Conservation (phyloP, 176 grass and related monocot genomes). For the Eleusine coracana region DNA sequence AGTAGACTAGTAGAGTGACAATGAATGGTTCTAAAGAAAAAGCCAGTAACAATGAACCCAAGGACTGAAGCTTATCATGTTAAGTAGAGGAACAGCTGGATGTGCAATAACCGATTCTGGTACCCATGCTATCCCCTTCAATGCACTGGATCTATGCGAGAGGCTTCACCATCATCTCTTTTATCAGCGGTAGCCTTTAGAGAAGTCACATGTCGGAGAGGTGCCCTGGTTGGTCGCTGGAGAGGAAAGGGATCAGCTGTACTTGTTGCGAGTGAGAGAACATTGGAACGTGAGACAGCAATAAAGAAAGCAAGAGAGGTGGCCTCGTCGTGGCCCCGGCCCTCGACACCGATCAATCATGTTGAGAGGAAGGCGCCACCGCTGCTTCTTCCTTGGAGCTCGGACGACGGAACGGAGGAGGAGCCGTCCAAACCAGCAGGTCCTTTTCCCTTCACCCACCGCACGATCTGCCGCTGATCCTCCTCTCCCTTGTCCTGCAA, state of each 20-base stretch:
- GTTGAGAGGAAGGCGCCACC: background rate
- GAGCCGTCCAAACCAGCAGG: background rate
- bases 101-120: background rate
- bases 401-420: background rate
- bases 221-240: conserved; percentile 18
- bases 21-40: too few species aligned
- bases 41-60: background rate
- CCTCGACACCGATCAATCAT: conserved; percentile 1
- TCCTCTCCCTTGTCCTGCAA: background rate
- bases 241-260: conserved; percentile 13
- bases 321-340: conserved; percentile 34
- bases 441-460: conserved; percentile 46
- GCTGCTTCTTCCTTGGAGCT: background rate
- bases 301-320: conserved; percentile 33
- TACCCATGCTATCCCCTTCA: conserved; percentile 7
- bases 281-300: conserved; percentile 22
- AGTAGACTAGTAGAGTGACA: background rate
- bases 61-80: background rate
- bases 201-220: conserved; percentile 43
- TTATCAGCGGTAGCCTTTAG: background rate
- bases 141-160: background rate
- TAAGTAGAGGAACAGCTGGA: background rate
- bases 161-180: background rate
- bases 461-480: conserved; percentile 21
- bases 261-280: conserved; percentile 30